Conservation (phyloP, 1,284 basidiomycete genomes). For the Uromyces viciae-fabae region DNA sequence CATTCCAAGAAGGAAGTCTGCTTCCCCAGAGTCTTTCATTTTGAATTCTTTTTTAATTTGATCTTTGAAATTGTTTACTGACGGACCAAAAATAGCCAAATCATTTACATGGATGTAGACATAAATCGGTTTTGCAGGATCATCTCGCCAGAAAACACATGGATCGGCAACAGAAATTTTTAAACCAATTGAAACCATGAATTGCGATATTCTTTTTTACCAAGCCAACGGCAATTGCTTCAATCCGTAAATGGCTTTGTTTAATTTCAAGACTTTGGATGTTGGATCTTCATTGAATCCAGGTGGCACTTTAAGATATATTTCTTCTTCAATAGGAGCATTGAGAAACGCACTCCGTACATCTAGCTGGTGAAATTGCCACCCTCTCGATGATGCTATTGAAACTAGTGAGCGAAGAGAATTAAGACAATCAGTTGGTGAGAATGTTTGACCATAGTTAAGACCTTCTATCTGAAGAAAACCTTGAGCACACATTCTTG, state of each 20-base stretch:
- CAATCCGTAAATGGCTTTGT: conserved; percentile 4
- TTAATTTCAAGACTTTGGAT: neutral
- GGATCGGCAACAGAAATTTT: neutral
- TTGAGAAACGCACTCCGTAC: neutral
- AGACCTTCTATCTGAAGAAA: neutral
- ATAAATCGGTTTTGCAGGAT: neutral
- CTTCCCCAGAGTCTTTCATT: neutral
- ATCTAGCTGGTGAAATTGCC: neutral
- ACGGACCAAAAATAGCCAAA: neutral
- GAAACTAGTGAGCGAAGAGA: neutral
- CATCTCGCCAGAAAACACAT: neutral
- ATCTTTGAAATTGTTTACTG: neutral
- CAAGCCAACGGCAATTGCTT: neutral
- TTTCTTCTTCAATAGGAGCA: neutral
- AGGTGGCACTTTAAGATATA: neutral
- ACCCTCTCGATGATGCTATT: neutral
- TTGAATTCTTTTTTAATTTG: neutral
- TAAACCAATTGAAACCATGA: neutral
- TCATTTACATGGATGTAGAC: conserved; percentile 7
- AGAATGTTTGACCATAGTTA: neutral
- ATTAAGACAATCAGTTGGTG: neutral
- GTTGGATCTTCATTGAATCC: neutral
- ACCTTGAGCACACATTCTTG: neutral
- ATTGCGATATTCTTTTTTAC: neutral
- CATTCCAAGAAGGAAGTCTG: conserved; percentile 4